phyloP scores from a whole-genome alignment of 805 yeast species.

The Monosporozyma siamensis region DNA sequence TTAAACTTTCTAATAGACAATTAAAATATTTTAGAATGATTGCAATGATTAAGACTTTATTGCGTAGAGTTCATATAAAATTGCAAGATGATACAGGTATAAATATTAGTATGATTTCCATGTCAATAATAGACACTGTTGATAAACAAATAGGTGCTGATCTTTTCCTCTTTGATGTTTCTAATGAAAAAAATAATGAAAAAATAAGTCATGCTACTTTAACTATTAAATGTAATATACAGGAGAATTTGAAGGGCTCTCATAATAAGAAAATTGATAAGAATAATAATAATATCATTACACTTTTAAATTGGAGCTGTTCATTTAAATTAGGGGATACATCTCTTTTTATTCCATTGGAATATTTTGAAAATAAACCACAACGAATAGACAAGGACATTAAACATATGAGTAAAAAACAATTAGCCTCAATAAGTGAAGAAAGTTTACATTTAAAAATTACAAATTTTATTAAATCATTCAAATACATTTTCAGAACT shows the following conservation, averaged over 20 bases:
- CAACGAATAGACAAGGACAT: neutral
- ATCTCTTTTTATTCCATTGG: slow-evolving; percentile 8
- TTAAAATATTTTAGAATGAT: slow-evolving; percentile 10
- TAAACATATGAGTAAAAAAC: neutral
- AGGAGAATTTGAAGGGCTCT: slow-evolving; percentile 1
- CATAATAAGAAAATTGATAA: slow-evolving; percentile 4
- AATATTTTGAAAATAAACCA: neutral
- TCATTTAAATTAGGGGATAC: slow-evolving; percentile 15
- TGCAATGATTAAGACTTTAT: slow-evolving; percentile 10
- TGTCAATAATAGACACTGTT: slow-evolving; percentile 12
- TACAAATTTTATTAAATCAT: neutral
- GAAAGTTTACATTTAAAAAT: neutral
- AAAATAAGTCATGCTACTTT: slow-evolving; percentile 15
- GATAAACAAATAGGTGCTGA: slow-evolving; percentile 13
- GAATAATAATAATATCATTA: slow-evolving; percentile 5
- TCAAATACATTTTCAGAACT: slow-evolving; percentile 7
- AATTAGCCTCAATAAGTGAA: neutral
- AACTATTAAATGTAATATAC: slow-evolving; percentile 5
- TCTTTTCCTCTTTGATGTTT: slow-evolving; percentile 15
- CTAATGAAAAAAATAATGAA: slow-evolving; percentile 10
- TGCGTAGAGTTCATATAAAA: slow-evolving; percentile 8
- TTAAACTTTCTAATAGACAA: slow-evolving; percentile 7
- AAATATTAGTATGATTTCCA: slow-evolving; percentile 13
- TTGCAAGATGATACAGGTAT: slow-evolving; percentile 7
- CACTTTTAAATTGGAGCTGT: slow-evolving; percentile 15